phyloP scores from a whole-genome alignment of 495 filamentous ascomycete species.

The Xylaria castorea region DNA sequence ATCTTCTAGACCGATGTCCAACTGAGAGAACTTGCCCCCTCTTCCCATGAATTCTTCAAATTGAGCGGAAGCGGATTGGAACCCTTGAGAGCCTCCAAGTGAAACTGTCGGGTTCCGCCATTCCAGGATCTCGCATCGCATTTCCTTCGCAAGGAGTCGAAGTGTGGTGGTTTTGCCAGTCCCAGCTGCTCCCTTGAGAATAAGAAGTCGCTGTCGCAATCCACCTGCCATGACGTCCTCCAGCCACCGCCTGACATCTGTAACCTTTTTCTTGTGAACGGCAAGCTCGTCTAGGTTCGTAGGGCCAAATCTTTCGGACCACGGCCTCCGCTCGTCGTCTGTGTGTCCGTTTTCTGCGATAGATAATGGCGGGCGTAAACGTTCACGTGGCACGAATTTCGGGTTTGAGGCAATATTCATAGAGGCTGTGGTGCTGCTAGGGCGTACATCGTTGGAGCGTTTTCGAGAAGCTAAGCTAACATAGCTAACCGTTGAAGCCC shows the following conservation, averaged over 20 bases:
- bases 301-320: slow-evolving; percentile 86
- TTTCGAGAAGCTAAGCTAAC: slow-evolving; percentile 55
- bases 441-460: slow-evolving; percentile 44
- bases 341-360: slow-evolving; percentile 43
- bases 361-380: slow-evolving; percentile 28
- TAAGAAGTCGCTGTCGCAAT: slow-evolving; percentile 70
- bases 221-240: slow-evolving; percentile 71
- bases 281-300: slow-evolving; percentile 77
- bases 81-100: slow-evolving; percentile 62
- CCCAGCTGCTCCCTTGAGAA: slow-evolving; percentile 91
- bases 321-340: slow-evolving; percentile 66
- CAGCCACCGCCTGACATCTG: slow-evolving; percentile 84
- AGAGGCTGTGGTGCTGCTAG: slow-evolving; percentile 24
- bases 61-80: slow-evolving; percentile 69
- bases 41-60: slow-evolving; percentile 91
- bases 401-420: slow-evolving; percentile 34
- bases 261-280: slow-evolving; percentile 91
- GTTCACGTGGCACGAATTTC: slow-evolving; percentile 48
- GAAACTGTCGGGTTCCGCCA: slow-evolving; percentile 84
- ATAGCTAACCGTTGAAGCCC: slow-evolving; percentile 49
- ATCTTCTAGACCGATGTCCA: slow-evolving; percentile 64
- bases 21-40: slow-evolving; percentile 76
- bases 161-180: slow-evolving; percentile 92
- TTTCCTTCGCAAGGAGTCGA: slow-evolving; percentile 70
- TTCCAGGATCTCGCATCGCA: slow-evolving; percentile 79